phyloP scores from a whole-genome alignment of 208 protist species.

The Crithidia brevicula region DNA sequence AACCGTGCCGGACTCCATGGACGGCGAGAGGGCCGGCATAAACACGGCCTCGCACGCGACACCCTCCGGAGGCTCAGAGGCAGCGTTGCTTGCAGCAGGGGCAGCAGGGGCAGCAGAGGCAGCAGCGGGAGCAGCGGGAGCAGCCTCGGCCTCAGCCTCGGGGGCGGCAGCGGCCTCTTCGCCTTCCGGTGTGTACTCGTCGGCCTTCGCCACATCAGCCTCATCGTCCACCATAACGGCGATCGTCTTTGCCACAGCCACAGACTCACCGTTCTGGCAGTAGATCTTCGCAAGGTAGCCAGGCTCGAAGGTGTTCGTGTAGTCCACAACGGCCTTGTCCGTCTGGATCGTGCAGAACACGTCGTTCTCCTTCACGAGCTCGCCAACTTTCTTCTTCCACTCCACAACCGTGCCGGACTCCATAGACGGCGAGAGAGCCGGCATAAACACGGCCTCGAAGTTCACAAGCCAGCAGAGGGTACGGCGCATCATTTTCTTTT shows the following conservation, averaged over 20 bases:
- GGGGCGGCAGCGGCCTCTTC: slow-evolving; percentile 1
- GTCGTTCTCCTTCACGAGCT: slow-evolving; percentile 93
- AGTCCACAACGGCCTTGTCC: slow-evolving; percentile 98
- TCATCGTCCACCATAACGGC: slow-evolving; percentile 88
- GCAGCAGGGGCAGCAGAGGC: slow-evolving; percentile 12
- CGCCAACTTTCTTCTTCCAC: slow-evolving; percentile 94
- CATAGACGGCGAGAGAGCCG: slow-evolving; percentile 86
- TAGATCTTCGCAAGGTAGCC: slow-evolving; percentile 97
- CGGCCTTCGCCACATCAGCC: slow-evolving; percentile 72
- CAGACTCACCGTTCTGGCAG: slow-evolving; percentile 72
- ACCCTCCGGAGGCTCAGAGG: slow-evolving; percentile 16
- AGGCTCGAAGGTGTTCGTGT: slow-evolving; percentile 93
- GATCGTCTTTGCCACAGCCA: slow-evolving; percentile 83
- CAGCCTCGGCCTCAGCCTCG: neutral
- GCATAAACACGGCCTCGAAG: slow-evolving; percentile 85
- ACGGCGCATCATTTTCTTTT: slow-evolving; percentile 70
- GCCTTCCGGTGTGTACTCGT: slow-evolving; percentile 41
- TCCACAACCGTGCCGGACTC: slow-evolving; percentile 71
- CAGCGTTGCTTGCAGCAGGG: neutral
- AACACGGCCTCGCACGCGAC: slow-evolving; percentile 72
- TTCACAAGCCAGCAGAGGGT: slow-evolving; percentile 65
- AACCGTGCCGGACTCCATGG: slow-evolving; percentile 87
- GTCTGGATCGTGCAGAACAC: slow-evolving; percentile 96
- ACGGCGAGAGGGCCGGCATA: slow-evolving; percentile 92
- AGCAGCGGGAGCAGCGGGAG: neutral